A percentile compares a stretch with the other conserved stretches of the same genome.
phyloP scores from a whole-genome alignment of 2,329 filamentous ascomycete species.

The Fusarium heterosporum region DNA sequence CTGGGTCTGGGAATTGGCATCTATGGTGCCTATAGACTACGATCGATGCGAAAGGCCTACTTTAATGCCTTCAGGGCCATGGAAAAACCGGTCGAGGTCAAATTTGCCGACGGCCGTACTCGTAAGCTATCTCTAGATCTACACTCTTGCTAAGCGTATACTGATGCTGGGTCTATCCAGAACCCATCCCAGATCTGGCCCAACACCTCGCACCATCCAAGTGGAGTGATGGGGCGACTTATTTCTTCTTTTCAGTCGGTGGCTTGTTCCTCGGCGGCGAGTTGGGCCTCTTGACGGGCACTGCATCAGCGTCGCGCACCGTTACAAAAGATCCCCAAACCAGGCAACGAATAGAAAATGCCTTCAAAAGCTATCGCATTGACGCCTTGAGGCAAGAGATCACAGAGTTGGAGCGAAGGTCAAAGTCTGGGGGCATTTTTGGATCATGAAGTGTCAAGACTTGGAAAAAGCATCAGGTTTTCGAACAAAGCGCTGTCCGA shows the following conservation, averaged over 20 bases:
- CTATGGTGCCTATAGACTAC: neutral
- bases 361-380: slow-evolving; percentile 6
- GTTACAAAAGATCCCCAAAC: slow-evolving; percentile 2
- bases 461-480: too few species aligned
- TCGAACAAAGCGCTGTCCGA: too few species aligned
- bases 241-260: slow-evolving; percentile 3
- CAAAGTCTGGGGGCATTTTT: slow-evolving; percentile 7
- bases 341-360: neutral
- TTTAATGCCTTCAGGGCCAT: slow-evolving; percentile 7
- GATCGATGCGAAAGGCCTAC: slow-evolving; percentile 11
- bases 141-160: neutral
- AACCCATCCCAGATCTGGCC: neutral
- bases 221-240: neutral
- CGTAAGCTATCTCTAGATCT: neutral
- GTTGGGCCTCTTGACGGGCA: neutral
- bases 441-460: neutral
- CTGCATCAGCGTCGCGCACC: neutral
- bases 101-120: slow-evolving; percentile 8
- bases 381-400: slow-evolving; percentile 14
- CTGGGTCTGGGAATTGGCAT: neutral
- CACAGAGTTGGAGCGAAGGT: neutral
- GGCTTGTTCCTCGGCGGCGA: slow-evolving; percentile 6
- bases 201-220: neutral
- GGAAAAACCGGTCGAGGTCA: slow-evolving; percentile 5
- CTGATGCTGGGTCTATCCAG: neutral